Evolutionary conservation across 2,329 filamentous ascomycete species (phyloP).

Genomic region (Penicillium psychrosexuale): DNA sequence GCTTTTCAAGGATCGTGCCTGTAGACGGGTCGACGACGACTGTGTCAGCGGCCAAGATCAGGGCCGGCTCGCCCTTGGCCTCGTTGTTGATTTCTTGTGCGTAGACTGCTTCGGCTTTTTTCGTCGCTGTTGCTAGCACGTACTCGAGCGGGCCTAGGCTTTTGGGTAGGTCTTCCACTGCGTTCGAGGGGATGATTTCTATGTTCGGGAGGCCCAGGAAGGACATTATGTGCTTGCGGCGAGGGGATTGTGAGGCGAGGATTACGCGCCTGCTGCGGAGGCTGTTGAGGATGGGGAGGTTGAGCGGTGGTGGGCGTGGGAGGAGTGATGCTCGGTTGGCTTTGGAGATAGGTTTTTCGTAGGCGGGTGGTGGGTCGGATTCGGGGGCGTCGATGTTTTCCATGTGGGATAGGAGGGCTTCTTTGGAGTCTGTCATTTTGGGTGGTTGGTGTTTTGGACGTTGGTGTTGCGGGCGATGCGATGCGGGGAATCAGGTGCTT

Average conservation of each 20-base stretch:
- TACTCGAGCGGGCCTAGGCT: slow-evolving; percentile 80
- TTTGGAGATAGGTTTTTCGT: slow-evolving; percentile 25
- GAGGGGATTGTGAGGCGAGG: slow-evolving; percentile 83
- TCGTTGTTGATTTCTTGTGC: slow-evolving; percentile 55
- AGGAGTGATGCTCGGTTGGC: slow-evolving; percentile 27
- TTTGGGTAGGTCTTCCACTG: slow-evolving; percentile 84
- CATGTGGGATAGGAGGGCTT: slow-evolving; percentile 22
- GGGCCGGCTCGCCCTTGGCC: slow-evolving; percentile 65
- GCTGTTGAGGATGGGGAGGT: slow-evolving; percentile 73
- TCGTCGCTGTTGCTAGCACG: slow-evolving; percentile 77
- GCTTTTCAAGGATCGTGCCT: slow-evolving; percentile 87
- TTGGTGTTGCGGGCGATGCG: not conserved
- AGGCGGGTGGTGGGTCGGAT: slow-evolving; percentile 36
- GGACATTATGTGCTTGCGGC: slow-evolving; percentile 74
- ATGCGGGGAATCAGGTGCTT: not conserved
- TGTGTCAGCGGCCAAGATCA: slow-evolving; percentile 89
- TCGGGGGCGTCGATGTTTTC: slow-evolving; percentile 4
- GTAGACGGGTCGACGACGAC: slow-evolving; percentile 70
- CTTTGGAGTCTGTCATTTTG: slow-evolving; percentile 33
- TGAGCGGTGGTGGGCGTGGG: slow-evolving; percentile 56
- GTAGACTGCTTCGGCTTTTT: slow-evolving; percentile 78
- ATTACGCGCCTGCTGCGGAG: slow-evolving; percentile 79
- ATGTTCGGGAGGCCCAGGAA: slow-evolving; percentile 76
- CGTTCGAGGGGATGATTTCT: slow-evolving; percentile 78
- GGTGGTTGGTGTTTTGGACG: not conserved